phyloP scores from a whole-genome alignment of 2,329 filamentous ascomycete genomes.

The Ophiostoma tasmaniense region DNA sequence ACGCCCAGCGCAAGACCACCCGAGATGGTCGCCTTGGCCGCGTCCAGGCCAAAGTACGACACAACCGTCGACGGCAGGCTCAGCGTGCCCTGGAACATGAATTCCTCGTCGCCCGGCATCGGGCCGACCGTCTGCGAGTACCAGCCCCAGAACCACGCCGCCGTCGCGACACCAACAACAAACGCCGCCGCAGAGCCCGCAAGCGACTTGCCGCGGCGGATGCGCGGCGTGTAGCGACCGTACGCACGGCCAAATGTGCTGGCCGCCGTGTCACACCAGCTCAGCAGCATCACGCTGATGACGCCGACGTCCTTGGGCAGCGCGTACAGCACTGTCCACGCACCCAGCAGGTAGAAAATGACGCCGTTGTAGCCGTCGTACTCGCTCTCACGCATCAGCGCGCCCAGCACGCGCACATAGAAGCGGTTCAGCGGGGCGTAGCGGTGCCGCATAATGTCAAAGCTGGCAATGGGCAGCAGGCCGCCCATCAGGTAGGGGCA shows the following conservation, averaged over 20 bases:
- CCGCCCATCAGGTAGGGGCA: slow-evolving; percentile 75
- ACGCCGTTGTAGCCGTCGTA: slow-evolving; percentile 92
- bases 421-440: slow-evolving; percentile 74
- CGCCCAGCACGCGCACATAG: slow-evolving; percentile 77
- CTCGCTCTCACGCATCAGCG: slow-evolving; percentile 94
- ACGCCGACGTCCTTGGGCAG: slow-evolving; percentile 91
- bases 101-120: slow-evolving; percentile 61
- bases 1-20: slow-evolving; percentile 67
- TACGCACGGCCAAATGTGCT: slow-evolving; percentile 88
- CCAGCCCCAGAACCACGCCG: slow-evolving; percentile 80
- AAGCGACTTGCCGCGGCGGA: slow-evolving; percentile 82
- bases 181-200: slow-evolving; percentile 83
- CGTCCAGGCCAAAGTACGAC: slow-evolving; percentile 12
- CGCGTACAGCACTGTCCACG: slow-evolving; percentile 75
- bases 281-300: slow-evolving; percentile 80
- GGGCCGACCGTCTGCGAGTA: slow-evolving; percentile 61
- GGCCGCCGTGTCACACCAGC: slow-evolving; percentile 96
- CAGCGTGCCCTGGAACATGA: slow-evolving; percentile 74
- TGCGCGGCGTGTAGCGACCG: slow-evolving; percentile 77
- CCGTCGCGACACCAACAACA: slow-evolving; percentile 71
- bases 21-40: slow-evolving; percentile 51
- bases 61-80: slow-evolving; percentile 56
- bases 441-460: slow-evolving; percentile 75
- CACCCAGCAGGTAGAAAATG: slow-evolving; percentile 89
- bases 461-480: slow-evolving; percentile 73